Conservation (phyloP, 129 eudicot genomes). For the Artemisia tridentata region DNA sequence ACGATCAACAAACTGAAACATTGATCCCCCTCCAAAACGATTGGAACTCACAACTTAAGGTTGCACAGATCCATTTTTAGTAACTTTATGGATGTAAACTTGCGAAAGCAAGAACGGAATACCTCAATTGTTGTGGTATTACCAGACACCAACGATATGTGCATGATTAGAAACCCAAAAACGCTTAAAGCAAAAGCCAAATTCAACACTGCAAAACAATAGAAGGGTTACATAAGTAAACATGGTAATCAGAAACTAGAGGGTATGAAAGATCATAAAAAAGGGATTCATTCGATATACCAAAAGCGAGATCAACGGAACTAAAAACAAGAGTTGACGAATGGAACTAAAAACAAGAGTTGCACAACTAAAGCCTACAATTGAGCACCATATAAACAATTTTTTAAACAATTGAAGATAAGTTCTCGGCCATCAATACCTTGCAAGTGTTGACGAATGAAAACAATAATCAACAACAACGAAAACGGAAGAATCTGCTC, state of each 20-base stretch:
- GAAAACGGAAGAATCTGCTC: too few species aligned
- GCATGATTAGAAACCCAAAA: conserved; percentile 92
- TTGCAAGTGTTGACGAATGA: background rate
- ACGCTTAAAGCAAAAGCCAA: conserved; percentile 95
- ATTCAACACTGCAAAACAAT: too few species aligned
- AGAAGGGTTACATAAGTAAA: conserved; percentile 8
- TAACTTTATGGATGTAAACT: background rate
- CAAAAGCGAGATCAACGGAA: conserved; percentile 95
- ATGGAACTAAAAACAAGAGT: too few species aligned
- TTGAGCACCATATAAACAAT: too few species aligned
- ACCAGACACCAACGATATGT: conserved; percentile 85
- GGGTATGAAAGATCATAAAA: background rate
- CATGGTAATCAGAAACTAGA: conserved; percentile 2
- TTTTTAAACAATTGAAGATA: too few species aligned
- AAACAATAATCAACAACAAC: background rate
- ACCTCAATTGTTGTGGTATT: conserved; percentile 99
- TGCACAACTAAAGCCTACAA: too few species aligned
- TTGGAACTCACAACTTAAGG: background rate
- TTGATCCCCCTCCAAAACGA: background rate
- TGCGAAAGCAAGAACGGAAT: conserved; percentile 16
- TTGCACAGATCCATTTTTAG: background rate
- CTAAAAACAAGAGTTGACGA: too few species aligned
- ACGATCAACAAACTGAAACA: conserved; percentile 4
- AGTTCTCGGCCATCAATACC: too few species aligned
- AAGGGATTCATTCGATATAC: conserved; percentile 35